Percentiles rank a stretch among this genome's conserved stretches.
These are phyloP conservation scores for Phytopythium sindhum DNA, from an alignment of 352 stramenopile species.

Conservation along the genomic window DNA sequence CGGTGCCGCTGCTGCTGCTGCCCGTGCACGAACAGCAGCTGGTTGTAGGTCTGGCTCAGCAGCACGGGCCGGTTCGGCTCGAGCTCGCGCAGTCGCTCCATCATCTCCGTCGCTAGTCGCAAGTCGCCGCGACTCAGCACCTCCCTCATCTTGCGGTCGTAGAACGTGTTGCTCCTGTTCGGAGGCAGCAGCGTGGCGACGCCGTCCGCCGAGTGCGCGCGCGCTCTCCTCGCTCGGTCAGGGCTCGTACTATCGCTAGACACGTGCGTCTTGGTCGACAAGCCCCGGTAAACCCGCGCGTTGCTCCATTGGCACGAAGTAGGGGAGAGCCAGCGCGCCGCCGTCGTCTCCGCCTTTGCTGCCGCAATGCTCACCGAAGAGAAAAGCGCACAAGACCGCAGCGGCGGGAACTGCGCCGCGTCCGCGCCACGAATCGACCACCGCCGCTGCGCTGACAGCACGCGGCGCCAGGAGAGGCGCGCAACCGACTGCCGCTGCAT, in stretches of 20 bases:
- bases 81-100: constrained; percentile 19
- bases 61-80: constrained; percentile 24
- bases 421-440: background rate
- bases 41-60: constrained; percentile 48
- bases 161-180: constrained; percentile 35
- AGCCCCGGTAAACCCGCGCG: background rate
- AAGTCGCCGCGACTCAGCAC: constrained; percentile 28
- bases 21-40: constrained; percentile 47
- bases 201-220: constrained; percentile 7
- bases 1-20: constrained; percentile 15
- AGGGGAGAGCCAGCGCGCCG: background rate
- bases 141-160: constrained; percentile 36
- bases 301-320: background rate
- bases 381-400: background rate
- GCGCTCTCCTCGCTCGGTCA: background rate
- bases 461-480: constrained; percentile 1
- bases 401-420: background rate
- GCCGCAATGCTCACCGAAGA: background rate
- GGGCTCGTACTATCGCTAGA: background rate
- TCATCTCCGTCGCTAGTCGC: constrained; percentile 23
- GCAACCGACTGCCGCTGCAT: constrained; percentile 5
- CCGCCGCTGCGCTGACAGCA: background rate
- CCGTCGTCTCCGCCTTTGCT: background rate
- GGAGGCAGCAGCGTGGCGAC: constrained; percentile 17
- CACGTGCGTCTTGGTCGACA: background rate